Percentiles rank a stretch among this genome's conserved stretches.
Conservation (phyloP, 805 yeast genomes). For the Kodamaea restingae region DNA sequence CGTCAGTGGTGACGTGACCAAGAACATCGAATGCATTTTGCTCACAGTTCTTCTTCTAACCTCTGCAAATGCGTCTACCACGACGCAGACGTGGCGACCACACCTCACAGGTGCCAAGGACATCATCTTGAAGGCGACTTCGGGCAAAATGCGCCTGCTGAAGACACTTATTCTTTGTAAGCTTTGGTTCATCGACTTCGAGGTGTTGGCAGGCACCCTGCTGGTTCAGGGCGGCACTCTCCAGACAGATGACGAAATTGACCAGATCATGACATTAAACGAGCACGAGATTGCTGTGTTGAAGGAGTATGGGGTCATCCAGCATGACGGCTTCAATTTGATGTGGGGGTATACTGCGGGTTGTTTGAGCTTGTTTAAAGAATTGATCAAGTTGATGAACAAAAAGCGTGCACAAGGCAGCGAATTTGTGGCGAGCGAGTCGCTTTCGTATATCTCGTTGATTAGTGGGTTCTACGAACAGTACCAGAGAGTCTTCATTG, state of each 20-base stretch:
- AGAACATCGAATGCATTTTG: conserved; percentile 63
- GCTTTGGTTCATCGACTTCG: conserved; percentile 54
- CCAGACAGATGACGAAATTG: conserved; percentile 44
- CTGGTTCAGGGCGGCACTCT: conserved; percentile 56
- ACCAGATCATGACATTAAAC: conserved; percentile 25
- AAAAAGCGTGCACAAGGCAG: conserved; percentile 18
- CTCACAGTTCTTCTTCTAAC: conserved; percentile 66
- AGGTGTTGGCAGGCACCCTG: conserved; percentile 52
- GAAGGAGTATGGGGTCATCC: conserved; percentile 38
- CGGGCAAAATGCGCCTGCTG: conserved; percentile 26
- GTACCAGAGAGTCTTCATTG: conserved; percentile 25
- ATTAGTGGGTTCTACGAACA: conserved; percentile 30
- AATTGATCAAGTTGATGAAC: conserved; percentile 36
- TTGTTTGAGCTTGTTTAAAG: conserved; percentile 32
- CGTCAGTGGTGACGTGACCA: conserved; percentile 17
- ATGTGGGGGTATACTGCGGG: conserved; percentile 47
- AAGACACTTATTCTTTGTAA: conserved; percentile 50
- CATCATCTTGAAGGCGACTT: conserved; percentile 49
- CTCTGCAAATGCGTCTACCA: conserved; percentile 53
- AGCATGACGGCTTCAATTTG: conserved; percentile 45
- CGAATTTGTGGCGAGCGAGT: conserved; percentile 15
- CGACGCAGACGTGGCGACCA: conserved; percentile 57
- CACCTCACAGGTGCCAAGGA: conserved; percentile 65
- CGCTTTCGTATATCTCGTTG: conserved; percentile 22
- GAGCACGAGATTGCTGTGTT: conserved; percentile 32